Percentiles rank a stretch among this genome's conserved stretches.
Conservation (phyloP, 441 rosid genomes). For the Biscutella laevigata region DNA sequence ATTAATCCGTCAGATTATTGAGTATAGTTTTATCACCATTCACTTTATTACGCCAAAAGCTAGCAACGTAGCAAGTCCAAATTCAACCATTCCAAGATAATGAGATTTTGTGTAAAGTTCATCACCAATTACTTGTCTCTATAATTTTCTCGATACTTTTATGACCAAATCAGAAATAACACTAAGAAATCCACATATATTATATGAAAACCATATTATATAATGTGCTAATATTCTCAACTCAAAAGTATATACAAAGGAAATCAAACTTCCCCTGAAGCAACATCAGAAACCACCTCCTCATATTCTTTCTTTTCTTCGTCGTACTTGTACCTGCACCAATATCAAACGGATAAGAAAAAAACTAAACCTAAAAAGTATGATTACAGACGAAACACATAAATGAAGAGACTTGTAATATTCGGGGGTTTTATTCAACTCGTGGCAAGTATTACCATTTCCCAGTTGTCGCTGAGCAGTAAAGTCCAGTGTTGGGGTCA, state of each 20-base stretch:
- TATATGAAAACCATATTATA: neutral
- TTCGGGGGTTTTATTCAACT: neutral
- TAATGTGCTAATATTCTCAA: neutral
- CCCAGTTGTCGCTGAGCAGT: conserved; percentile 71
- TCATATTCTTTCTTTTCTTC: conserved; percentile 21
- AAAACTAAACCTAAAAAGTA: too few relatives aligned
- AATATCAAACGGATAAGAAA: neutral
- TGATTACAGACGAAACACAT: neutral
- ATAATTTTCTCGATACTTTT: neutral
- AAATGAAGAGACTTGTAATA: neutral
- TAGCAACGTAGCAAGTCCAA: too few relatives aligned
- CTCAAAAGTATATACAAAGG: neutral
- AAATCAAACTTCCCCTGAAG: conserved; percentile 12
- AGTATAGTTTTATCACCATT: too few relatives aligned
- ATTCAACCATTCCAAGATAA: too few relatives aligned
- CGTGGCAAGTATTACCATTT: conserved; percentile 49
- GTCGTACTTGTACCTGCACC: conserved; percentile 23
- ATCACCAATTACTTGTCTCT: neutral
- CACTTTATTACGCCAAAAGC: too few relatives aligned
- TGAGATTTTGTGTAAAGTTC: neutral
- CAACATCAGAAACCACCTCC: conserved; percentile 20
- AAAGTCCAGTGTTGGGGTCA: conserved; percentile 73
- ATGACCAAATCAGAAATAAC: neutral
- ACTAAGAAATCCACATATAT: neutral
- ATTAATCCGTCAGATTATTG: too few relatives aligned